Conservation (phyloP, 2,329 filamentous ascomycete species). For the Pyrenochaeta sp. region DNA sequence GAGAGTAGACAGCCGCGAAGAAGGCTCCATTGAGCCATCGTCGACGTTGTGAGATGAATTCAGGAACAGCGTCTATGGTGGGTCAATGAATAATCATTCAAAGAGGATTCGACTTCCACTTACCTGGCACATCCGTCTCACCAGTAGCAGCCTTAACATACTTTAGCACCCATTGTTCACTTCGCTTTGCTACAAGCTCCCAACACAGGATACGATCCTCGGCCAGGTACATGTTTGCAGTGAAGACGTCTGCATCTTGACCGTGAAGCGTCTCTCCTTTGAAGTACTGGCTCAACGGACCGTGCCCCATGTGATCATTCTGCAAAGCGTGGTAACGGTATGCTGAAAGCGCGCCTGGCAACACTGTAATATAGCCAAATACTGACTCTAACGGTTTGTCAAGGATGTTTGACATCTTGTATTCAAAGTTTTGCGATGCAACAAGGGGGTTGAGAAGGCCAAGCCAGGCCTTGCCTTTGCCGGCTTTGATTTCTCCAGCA, state of each 20-base stretch:
- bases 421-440: slow-evolving; percentile 98
- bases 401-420: slow-evolving; percentile 99
- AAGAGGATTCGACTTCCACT: slow-evolving; percentile 44
- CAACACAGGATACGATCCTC: slow-evolving; percentile 91
- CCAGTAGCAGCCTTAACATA: slow-evolving; percentile 97
- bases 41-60: slow-evolving; percentile 95
- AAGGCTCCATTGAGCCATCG: slow-evolving; percentile 99
- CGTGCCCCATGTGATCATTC: slow-evolving; percentile 95
- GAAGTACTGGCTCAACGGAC: slow-evolving; percentile 97
- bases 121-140: slow-evolving; percentile 97
- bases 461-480: slow-evolving; percentile 84
- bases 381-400: slow-evolving; percentile 97
- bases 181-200: slow-evolving; percentile 95
- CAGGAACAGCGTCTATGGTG: slow-evolving; percentile 79
- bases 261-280: slow-evolving; percentile 98
- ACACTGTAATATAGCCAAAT: slow-evolving; percentile 96
- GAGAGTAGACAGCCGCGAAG: slow-evolving; percentile 96
- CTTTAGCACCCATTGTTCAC: slow-evolving; percentile 95
- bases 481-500: slow-evolving; percentile 96
- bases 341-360: slow-evolving; percentile 92
- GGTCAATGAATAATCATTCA: slow-evolving; percentile 7
- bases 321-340: slow-evolving; percentile 96
- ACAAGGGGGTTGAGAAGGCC: slow-evolving; percentile 93
- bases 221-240: slow-evolving; percentile 93
- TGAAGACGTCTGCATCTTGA: slow-evolving; percentile 95